A percentile compares a stretch with the other conserved stretches of the same genome.
Conservation (phyloP, 129 eudicot species). For the Artemisia annua region DNA sequence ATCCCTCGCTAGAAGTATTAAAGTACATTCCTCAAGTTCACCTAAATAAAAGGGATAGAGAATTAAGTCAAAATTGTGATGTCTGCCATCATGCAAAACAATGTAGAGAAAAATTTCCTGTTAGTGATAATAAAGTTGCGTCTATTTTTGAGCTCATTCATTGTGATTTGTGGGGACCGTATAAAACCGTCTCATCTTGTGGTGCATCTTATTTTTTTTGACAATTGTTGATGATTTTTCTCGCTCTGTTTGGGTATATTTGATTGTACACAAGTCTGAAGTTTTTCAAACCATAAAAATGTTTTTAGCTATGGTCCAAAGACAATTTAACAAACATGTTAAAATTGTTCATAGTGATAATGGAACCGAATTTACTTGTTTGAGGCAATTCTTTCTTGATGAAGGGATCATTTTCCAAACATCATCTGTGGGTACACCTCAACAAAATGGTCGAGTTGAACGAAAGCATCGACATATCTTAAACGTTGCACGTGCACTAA, state of each 20-base stretch:
- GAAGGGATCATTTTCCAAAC: too few relatives aligned
- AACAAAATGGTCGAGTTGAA: too few relatives aligned
- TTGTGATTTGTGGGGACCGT: neutral
- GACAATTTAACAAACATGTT: neutral
- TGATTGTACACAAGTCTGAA: neutral
- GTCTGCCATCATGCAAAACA: neutral
- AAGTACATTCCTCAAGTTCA: neutral
- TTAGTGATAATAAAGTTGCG: neutral
- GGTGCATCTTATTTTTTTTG: neutral
- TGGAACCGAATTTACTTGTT: neutral
- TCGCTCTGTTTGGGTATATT: neutral
- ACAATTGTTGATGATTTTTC: slow-evolving; percentile 19
- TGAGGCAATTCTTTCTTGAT: too few relatives aligned
- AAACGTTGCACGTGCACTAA: too few relatives aligned
- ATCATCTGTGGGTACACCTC: too few relatives aligned
- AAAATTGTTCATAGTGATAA: neutral
- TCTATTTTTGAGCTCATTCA: neutral
- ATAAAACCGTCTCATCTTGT: neutral
- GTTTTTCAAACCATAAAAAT: neutral
- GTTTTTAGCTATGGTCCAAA: neutral
- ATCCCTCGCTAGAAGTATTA: slow-evolving; percentile 1
- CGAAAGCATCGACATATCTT: too few relatives aligned
- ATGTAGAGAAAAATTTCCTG: neutral
- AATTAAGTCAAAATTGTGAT: too few relatives aligned
- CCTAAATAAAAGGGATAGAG: too few relatives aligned